Evolutionary conservation across 352 stramenopile species (phyloP), one percentile per base, ranked within the genome.

Genomic region (Pythium biforme): DNA sequence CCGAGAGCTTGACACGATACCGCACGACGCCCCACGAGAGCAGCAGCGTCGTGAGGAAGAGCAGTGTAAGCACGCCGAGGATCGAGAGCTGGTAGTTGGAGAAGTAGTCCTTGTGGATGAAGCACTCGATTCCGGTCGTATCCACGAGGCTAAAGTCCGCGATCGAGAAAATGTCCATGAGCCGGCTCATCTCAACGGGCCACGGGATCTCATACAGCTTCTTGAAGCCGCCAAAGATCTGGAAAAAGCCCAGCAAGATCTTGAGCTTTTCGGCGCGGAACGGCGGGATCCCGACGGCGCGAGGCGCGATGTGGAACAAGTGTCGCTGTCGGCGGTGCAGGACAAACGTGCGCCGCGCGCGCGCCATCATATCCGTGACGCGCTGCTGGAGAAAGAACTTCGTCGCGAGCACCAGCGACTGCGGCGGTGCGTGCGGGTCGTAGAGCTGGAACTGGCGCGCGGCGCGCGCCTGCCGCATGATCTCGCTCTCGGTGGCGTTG

Each of bases 171-270:
- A 89, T 64, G 45, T 89, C 79, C 74, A 92, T 82, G 31, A 90
- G 72, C 0, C 54, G 58, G 22, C 71, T 86, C 74, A 90, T 82
- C 1, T 66, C 68, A 34, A 75, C 69, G 2, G 83, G 79, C 83
- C 79, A 92, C 34, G 76, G 72, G 33, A 92, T 87, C 56, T 90
- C 77, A 56, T 92, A 92, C 8, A 83, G 68, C 33, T 83, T 76
- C 50, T 92, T 90, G 57, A 89, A 89, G 43, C 79, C 76, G 3
- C 79, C 79, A 47, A 92, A 79, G 33, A 92, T 73, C 60, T 92
- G 83, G 58, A 92, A 90, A 59, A 90, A 92, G 11, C 73, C 78
- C 14, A 92, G 59, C 61, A 92, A 54, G 34, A 92, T 92, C 68
- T 92, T 92, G 50, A 92, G 83, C 53, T 92, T 92, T 29, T 92